A percentile compares a stretch with the other conserved stretches of the same genome.
These are phyloP conservation scores for Fusarium newnesense DNA, from an alignment of 2,329 filamentous ascomycete genomes.

Conservation along the genomic window DNA sequence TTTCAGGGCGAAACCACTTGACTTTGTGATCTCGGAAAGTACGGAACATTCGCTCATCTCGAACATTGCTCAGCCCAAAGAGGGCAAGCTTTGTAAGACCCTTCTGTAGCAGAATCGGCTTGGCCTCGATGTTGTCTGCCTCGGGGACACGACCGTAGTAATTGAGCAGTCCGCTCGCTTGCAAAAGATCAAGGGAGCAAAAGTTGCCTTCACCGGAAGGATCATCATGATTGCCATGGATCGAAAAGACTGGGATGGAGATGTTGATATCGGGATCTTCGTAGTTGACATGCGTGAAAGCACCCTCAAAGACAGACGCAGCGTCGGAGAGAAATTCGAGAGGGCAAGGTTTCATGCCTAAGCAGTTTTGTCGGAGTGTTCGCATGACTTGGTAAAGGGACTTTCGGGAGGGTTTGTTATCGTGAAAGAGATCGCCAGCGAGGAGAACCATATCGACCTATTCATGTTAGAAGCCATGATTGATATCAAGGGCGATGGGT, in stretches of 20 bases:
- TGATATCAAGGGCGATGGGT: rapidly evolving
- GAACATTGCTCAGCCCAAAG: constrained; percentile 94
- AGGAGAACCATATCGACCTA: constrained; percentile 95
- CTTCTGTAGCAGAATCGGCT: constrained; percentile 92
- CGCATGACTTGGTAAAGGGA: constrained; percentile 98
- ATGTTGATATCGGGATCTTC: constrained; percentile 98
- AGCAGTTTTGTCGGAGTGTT: constrained; percentile 89
- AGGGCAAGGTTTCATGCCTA: constrained; percentile 95
- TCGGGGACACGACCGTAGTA: constrained; percentile 95
- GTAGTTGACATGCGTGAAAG: constrained; percentile 96
- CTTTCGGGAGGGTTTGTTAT: constrained; percentile 96
- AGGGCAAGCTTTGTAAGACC: constrained; percentile 91
- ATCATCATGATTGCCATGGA: constrained; percentile 98
- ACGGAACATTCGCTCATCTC: constrained; percentile 92
- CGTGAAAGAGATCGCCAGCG: constrained; percentile 94
- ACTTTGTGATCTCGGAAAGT: constrained; percentile 94
- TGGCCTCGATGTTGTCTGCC: constrained; percentile 94
- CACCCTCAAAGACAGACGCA: constrained; percentile 87
- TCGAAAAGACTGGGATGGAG: constrained; percentile 96
- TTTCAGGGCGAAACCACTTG: constrained; percentile 87
- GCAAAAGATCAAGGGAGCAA: constrained; percentile 89
- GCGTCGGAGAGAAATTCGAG: constrained; percentile 95
- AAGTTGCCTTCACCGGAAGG: constrained; percentile 95
- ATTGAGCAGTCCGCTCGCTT: constrained; percentile 91
- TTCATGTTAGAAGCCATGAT: background rate